Conservation (phyloP, 352 stramenopile species). For the Globisporangium takayamanum region DNA sequence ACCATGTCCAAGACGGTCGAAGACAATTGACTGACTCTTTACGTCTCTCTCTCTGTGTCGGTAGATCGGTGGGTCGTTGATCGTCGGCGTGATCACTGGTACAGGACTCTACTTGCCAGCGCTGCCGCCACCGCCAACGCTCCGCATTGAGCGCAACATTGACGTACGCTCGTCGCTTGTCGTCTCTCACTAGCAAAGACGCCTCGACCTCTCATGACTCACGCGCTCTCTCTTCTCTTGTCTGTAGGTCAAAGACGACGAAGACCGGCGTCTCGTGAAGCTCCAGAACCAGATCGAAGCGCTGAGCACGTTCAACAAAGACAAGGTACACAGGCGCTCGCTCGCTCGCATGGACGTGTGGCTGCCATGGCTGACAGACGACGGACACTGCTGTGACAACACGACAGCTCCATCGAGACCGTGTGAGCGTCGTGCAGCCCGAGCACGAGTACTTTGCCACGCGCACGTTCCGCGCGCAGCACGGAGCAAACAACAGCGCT, state of each 20-base stretch:
- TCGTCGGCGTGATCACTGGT: conserved; percentile 88
- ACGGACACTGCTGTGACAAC: neutral
- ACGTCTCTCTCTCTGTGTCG: neutral
- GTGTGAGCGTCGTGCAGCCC: conserved; percentile 51
- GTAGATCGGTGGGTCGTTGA: conserved; percentile 81
- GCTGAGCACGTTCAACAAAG: conserved; percentile 75
- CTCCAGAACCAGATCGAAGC: conserved; percentile 92
- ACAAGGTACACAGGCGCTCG: conserved; percentile 34
- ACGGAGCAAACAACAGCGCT: neutral
- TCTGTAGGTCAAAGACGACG: conserved; percentile 86
- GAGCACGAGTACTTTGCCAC: conserved; percentile 47
- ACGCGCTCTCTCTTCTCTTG: neutral
- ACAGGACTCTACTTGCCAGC: conserved; percentile 92
- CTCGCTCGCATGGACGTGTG: neutral
- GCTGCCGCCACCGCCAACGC: conserved; percentile 89
- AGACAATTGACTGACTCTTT: neutral
- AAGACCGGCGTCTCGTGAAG: conserved; percentile 90
- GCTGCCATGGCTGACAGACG: neutral
- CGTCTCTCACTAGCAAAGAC: neutral
- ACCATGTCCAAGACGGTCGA: neutral
- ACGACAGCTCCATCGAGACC: conserved; percentile 52
- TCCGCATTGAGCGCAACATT: conserved; percentile 94
- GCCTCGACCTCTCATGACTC: too few relatives aligned
- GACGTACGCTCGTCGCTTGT: conserved; percentile 42
- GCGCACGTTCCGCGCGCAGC: conserved; percentile 23